Evolutionary conservation across 2,329 filamentous ascomycete species (phyloP).

Genomic region (Intubia oerlemansii): DNA sequence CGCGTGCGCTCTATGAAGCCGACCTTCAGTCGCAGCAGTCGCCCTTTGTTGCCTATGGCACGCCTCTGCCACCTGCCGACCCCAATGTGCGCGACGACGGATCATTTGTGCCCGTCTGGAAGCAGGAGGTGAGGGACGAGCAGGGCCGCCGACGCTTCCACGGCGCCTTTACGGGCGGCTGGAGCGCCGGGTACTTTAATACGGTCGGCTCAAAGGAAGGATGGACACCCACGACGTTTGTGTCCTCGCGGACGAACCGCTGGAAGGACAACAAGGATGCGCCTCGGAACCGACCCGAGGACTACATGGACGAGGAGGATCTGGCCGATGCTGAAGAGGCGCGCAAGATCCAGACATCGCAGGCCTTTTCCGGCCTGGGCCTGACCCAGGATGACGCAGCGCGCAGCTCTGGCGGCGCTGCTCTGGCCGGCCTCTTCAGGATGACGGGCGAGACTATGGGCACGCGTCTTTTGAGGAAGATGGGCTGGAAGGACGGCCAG

Average conservation of each 20-base stretch:
- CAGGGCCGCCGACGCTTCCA: constrained; percentile 76
- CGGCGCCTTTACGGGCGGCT: constrained; percentile 91
- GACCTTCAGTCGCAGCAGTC: constrained; percentile 45
- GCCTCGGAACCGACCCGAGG: constrained; percentile 46
- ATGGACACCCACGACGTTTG: constrained; percentile 82
- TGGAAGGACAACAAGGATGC: constrained; percentile 40
- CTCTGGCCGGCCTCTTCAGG: constrained; percentile 50
- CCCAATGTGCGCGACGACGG: constrained; percentile 67
- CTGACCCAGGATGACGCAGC: constrained; percentile 33
- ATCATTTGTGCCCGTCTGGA: constrained; percentile 87
- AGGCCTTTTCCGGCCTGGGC: constrained; percentile 58
- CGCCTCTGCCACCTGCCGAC: constrained; percentile 60
- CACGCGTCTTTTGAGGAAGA: constrained; percentile 60
- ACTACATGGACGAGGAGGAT: constrained; percentile 98
- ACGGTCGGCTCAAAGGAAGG: constrained; percentile 96
- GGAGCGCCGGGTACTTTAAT: constrained; percentile 96
- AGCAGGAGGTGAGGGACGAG: constrained; percentile 92
- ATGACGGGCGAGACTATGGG: constrained; percentile 68
- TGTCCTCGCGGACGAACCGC: constrained; percentile 69
- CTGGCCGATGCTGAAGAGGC: constrained; percentile 68
- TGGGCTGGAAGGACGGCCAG: constrained; percentile 93
- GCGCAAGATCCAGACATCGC: constrained; percentile 48
- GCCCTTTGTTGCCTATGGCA: constrained; percentile 64
- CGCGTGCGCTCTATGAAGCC: constrained; percentile 56
- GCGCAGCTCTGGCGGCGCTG: constrained; percentile 17